phyloP scores from a whole-genome alignment of 2,329 filamentous ascomycete genomes.

The Geosmithia flava region DNA sequence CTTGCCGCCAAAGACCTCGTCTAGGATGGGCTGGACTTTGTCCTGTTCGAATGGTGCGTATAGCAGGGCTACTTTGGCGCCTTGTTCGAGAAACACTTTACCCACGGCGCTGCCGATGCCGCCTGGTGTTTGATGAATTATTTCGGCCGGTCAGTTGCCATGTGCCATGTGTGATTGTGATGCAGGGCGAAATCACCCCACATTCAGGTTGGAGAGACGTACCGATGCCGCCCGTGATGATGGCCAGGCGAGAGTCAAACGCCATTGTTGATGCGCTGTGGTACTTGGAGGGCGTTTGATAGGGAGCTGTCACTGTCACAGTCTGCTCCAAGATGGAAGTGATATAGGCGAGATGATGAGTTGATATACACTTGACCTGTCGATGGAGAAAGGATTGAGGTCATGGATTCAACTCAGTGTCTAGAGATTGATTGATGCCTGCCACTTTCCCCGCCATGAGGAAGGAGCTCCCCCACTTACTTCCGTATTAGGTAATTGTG shows the following conservation, averaged over 20 bases:
- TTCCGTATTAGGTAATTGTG: no score
- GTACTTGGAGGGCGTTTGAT: background rate
- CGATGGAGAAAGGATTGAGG: no score
- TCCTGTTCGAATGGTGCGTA: conserved; percentile 5
- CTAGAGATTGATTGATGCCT: no score
- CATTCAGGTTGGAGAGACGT: background rate
- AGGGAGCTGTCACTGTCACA: no score
- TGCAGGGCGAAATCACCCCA: background rate
- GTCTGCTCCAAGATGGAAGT: no score
- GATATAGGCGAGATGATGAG: no score
- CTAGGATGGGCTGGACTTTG: conserved; percentile 1
- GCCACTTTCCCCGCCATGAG: no score
- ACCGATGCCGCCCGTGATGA: conserved; percentile 5
- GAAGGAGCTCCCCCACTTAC: no score
- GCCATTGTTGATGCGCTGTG: conserved; percentile 1
- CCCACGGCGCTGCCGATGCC: conserved; percentile 5
- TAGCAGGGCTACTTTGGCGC: conserved; percentile 4
- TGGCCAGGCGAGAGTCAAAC: conserved; percentile 1
- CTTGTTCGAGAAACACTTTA: conserved; percentile 1
- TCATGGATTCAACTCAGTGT: no score
- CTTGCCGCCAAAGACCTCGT: conserved; percentile 2
- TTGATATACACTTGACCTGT: no score
- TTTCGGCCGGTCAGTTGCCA: background rate
- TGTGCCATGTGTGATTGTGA: background rate
- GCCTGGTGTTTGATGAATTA: background rate